Conservation (phyloP, 2,329 filamentous ascomycete species). For the Calycina marina region DNA sequence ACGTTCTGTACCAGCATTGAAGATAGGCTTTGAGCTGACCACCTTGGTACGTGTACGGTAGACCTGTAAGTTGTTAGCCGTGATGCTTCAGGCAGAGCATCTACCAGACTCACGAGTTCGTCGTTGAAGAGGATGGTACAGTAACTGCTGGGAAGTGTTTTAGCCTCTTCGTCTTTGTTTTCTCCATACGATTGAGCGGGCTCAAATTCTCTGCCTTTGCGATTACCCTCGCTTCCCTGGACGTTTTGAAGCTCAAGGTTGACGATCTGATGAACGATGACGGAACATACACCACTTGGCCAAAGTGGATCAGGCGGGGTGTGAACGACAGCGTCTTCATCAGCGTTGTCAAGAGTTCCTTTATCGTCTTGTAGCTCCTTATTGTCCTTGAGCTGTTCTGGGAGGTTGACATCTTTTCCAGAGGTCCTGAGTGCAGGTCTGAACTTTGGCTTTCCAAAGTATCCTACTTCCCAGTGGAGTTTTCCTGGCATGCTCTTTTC, state of each 20-base stretch:
- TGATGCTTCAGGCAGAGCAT: too few species aligned
- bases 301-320: conserved; percentile 93
- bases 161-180: conserved; percentile 69
- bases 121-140: conserved; percentile 88
- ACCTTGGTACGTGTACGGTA: conserved; percentile 95
- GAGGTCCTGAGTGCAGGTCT: conserved; percentile 72
- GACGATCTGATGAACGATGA: conserved; percentile 89
- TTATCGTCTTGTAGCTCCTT: conserved; percentile 79
- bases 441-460: conserved; percentile 83
- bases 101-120: conserved; percentile 40
- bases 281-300: conserved; percentile 77
- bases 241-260: conserved; percentile 86
- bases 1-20: conserved; percentile 88
- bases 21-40: conserved; percentile 86
- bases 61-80: conserved; percentile 28
- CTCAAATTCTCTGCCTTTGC: conserved; percentile 76
- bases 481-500: conserved; percentile 84
- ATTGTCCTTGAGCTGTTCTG: conserved; percentile 56
- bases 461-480: conserved; percentile 91
- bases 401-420: conserved; percentile 67
- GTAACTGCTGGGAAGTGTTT: conserved; percentile 75
- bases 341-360: conserved; percentile 54
- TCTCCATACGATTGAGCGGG: conserved; percentile 77
- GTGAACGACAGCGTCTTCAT: conserved; percentile 74
- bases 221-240: conserved; percentile 68